Base-by-base conservation (phyloP, 2,329 filamentous ascomycete species). In the Periconia macrospinosa region DNA sequence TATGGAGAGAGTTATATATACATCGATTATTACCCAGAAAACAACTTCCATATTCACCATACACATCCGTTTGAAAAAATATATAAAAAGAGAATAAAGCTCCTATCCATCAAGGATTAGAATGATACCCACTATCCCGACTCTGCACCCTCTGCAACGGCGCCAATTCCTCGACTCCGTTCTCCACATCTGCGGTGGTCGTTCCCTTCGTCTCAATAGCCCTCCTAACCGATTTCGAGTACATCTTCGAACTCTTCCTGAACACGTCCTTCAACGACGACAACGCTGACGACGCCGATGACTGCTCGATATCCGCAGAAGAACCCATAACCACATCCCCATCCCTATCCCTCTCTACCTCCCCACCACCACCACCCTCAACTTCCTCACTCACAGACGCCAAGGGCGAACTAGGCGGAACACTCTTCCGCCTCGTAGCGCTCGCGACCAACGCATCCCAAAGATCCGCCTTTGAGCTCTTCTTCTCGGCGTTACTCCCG, bases 371-470 rank as follows among this genome's bases (percentile, higher is more conserved):
- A 13, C 17, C n/a, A 6, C 19, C 18, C 6, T 49, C 55, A 1
- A 17, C 11, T 14, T 57, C 52, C 17, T 61, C 59, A 10, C n/a
- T 23, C 1, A 53, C 53, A 17, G 42, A 52, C 6, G 54, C 48
- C n/a, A 69, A 57, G 30, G 63, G 66, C 11, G 60, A 66, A 13
- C 53, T 50, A 17, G 54, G 49, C 7, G 52, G 19, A 6, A 49
- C 37, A 19, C 45, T 56, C 51, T 62, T 70, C 27, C 66, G 53
- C 41, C 63, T 54, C 37, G 62, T 65, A n/a, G 66, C 62, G 19
- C 64, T 68, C 14, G 62, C 68, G 1, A 68, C 20, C 2, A 72
- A 48, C 13, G 61, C 56, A 14, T 56, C 53, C 67, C 66, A 71
- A 47, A 71, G 62, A 15, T 59, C 56, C 3, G 49, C 46, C 33